Conservation (phyloP, 441 rosid genomes). For the Capsella rubella region DNA sequence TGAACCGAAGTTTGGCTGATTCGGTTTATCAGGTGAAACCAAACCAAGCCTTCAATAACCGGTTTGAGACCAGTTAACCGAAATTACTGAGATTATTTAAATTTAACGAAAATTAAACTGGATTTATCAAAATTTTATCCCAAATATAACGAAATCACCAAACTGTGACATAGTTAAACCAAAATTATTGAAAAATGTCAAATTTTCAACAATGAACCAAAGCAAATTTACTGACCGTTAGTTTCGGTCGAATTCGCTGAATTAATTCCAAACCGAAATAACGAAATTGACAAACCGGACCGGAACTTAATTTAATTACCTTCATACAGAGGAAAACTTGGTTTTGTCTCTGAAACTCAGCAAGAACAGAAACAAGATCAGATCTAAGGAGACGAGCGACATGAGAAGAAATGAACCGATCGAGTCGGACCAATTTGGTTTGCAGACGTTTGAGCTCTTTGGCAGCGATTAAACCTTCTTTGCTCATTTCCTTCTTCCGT, state of each 20-base stretch:
- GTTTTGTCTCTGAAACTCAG: conserved; percentile 91
- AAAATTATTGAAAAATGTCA: neutral
- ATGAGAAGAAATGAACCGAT: conserved; percentile 63
- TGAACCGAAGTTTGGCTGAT: neutral
- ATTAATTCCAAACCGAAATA: neutral
- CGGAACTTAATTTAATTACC: conserved; percentile 47
- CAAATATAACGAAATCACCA: neutral
- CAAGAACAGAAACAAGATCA: conserved; percentile 81
- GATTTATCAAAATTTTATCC: neutral
- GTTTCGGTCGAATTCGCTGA: too few species aligned
- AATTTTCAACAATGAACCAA: neutral
- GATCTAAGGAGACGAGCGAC: conserved; percentile 89
- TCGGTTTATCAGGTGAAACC: neutral
- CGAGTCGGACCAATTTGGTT: conserved; percentile 59
- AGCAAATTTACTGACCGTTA: neutral
- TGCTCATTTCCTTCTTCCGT: conserved; percentile 86
- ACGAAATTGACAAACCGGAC: neutral
- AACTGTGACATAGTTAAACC: neutral
- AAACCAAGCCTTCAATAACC: neutral
- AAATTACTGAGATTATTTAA: too few species aligned
- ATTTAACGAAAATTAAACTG: too few species aligned
- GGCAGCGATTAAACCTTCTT: conserved; percentile 83
- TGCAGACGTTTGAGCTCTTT: conserved; percentile 87
- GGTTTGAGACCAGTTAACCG: neutral
- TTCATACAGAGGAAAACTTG: conserved; percentile 87